Percentiles rank a stretch among this genome's conserved stretches.
Evolutionary conservation across 225 moss, liverwort and hornwort species (phyloP).

Genomic region (Marchantia polymorpha): DNA sequence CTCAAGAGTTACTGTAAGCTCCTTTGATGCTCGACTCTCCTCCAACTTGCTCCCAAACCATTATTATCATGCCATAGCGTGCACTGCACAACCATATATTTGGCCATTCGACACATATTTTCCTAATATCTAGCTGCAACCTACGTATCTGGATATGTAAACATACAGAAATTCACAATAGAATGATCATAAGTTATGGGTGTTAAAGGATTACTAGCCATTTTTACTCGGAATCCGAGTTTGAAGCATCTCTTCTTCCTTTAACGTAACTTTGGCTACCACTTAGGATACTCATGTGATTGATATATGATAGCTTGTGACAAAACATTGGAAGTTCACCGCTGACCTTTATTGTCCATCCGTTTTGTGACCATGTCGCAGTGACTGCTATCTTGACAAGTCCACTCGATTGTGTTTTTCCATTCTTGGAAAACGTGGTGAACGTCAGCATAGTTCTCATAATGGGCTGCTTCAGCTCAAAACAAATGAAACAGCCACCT

Average conservation of each 20-base stretch:
- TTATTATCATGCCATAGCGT: not conserved
- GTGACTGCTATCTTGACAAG: conserved; percentile 6
- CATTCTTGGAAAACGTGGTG: conserved; percentile 17
- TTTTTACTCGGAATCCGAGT: not conserved
- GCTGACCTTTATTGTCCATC: not conserved
- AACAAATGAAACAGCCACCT: conserved; percentile 44
- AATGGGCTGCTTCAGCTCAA: conserved; percentile 90
- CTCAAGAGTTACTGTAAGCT: conserved; percentile 24
- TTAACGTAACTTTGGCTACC: not conserved
- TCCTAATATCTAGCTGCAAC: not conserved
- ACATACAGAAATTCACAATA: no score
- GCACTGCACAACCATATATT: not conserved
- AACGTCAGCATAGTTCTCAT: conserved; percentile 8
- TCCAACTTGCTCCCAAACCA: not conserved
- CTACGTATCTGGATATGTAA: not conserved
- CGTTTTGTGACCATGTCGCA: not conserved
- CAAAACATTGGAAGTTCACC: not conserved
- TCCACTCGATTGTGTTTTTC: conserved; percentile 7
- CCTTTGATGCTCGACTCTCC: conserved; percentile 3
- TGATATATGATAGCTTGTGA: not conserved
- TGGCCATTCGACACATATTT: not conserved
- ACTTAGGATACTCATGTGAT: not conserved
- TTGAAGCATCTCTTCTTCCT: no score
- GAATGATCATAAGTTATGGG: no score
- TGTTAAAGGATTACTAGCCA: no score